These are phyloP conservation scores for Psilocybe cubensis DNA, from an alignment of 768 basidiomycete genomes.

Conservation along the genomic window DNA sequence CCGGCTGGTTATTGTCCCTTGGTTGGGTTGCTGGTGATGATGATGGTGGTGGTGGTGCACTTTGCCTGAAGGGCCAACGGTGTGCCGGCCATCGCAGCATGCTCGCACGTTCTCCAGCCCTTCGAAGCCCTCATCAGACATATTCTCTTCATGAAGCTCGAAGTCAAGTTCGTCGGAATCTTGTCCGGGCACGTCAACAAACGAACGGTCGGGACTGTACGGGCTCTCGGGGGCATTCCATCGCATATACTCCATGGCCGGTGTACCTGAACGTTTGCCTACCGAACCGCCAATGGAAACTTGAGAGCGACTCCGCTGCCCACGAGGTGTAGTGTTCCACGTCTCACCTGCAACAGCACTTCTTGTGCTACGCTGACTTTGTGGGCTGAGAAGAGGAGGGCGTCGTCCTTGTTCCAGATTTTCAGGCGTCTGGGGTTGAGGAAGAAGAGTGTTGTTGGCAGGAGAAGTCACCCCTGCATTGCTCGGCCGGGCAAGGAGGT, in stretches of 20 bases:
- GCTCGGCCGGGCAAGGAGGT: conserved; percentile 80
- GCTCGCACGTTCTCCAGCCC: conserved; percentile 95
- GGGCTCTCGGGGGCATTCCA: conserved; percentile 79
- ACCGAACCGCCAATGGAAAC: conserved; percentile 74
- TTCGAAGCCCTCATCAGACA: conserved; percentile 83
- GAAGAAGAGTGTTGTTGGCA: conserved; percentile 37
- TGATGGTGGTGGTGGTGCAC: conserved; percentile 66
- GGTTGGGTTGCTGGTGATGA: conserved; percentile 41
- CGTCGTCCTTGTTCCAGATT: conserved; percentile 59
- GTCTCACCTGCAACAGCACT: conserved; percentile 62
- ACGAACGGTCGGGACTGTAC: conserved; percentile 74
- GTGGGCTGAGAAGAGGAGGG: conserved; percentile 57
- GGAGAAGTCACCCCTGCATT: conserved; percentile 41
- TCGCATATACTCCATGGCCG: conserved; percentile 88
- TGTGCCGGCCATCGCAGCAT: conserved; percentile 87
- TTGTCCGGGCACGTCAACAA: conserved; percentile 51
- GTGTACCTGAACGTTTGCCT: conserved; percentile 87
- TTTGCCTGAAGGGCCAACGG: conserved; percentile 68
- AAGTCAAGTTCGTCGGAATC: conserved; percentile 78
- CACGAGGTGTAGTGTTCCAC: conserved; percentile 79
- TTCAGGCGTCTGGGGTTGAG: conserved; percentile 54
- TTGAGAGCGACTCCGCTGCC: conserved; percentile 79
- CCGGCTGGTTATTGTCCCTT: conserved; percentile 36
- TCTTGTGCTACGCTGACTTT: conserved; percentile 73
- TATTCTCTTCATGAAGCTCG: conserved; percentile 75